Evolutionary conservation across 768 basidiomycete species (phyloP).

Genomic region (Flagelloscypha sp.): DNA sequence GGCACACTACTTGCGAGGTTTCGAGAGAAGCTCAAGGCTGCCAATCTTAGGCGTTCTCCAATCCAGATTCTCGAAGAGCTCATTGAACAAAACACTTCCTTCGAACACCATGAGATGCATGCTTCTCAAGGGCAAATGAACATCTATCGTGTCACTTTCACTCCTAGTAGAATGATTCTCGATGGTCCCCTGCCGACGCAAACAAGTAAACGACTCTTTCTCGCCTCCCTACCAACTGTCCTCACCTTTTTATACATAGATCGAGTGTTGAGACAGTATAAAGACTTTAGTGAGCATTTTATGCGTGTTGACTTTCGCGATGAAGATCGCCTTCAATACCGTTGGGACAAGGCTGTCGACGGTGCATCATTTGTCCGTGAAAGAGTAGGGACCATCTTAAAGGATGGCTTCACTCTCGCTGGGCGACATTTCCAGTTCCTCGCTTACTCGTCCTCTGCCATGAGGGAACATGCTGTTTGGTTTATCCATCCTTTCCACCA

Average conservation of each 20-base stretch:
- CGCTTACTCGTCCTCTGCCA: slow-evolving; percentile 72
- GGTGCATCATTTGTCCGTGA: slow-evolving; percentile 44
- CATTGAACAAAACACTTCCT: slow-evolving; percentile 14
- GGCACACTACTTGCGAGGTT: slow-evolving; percentile 51
- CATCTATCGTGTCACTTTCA: slow-evolving; percentile 72
- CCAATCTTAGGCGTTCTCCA: slow-evolving; percentile 30
- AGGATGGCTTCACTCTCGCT: slow-evolving; percentile 59
- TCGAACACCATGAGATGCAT: slow-evolving; percentile 14
- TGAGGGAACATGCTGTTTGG: slow-evolving; percentile 80
- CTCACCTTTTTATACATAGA: no score
- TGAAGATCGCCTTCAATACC: slow-evolving; percentile 68
- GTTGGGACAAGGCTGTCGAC: slow-evolving; percentile 64
- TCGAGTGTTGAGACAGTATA: slow-evolving; percentile 2
- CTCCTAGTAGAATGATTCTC: slow-evolving; percentile 63
- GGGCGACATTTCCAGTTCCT: slow-evolving; percentile 72
- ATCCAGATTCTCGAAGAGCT: slow-evolving; percentile 38
- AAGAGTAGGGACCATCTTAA: slow-evolving; percentile 51
- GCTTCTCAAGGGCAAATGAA: slow-evolving; percentile 37
- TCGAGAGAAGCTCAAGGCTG: slow-evolving; percentile 36
- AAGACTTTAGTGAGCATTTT: slow-evolving; percentile 41
- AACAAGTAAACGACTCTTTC: no score
- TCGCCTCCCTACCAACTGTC: no score
- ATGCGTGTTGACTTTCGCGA: slow-evolving; percentile 80
- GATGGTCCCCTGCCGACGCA: slow-evolving; percentile 73
- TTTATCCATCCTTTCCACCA: slow-evolving; percentile 60